Evolutionary conservation across 345 rosid species (phyloP), one percentile per base, ranked within the genome.

Genomic region (Orychophragmus violaceus): DNA sequence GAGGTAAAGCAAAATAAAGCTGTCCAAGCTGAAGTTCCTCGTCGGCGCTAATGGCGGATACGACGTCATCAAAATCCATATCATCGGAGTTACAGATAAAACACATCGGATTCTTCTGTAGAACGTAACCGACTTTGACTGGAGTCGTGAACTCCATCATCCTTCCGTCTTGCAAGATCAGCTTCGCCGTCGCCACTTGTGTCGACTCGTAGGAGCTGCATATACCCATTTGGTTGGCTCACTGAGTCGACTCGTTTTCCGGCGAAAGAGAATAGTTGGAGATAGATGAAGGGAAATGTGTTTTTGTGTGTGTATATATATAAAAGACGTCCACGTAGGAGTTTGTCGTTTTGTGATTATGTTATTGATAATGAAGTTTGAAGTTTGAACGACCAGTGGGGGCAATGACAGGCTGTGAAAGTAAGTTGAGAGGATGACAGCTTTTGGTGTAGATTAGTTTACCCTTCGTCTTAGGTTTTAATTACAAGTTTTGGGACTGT

Each of bases 81-180:
- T 90, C 96, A 24, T 93, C 98, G 2, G 98, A 85, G 82, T 88
- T 90, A 76, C 98, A 93, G n/a, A 92, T 87, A 61, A 92, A 90
- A 50, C 77, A 79, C 52, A 79, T 23, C 0, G 90, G 87, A 37
- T 82, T 54, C 74, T 56, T 79, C 13, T 82, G 84, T 2, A 92
- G 74, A 45, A 92, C 87, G 48, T 68, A 77, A 36, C 93, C 89
- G 12, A 48, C 98, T 79, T 76, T 87, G 4, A 89, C 85, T 0
- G 98, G 93, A 74, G 81, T 83, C 0, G 87, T 56, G 63, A 77
- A 92, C 76, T 89, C 98, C 59, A 84, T 85, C 10, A 92, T 62
- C 49, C 82, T 74, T 1, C 97, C 98, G 60, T 92, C 94, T 17
- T 84, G 85, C 5, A 87, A 76, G 44, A 93, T 77, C 62, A 93